Conservation (phyloP, 495 filamentous ascomycete species). For the Cudoniella acicularis region DNA sequence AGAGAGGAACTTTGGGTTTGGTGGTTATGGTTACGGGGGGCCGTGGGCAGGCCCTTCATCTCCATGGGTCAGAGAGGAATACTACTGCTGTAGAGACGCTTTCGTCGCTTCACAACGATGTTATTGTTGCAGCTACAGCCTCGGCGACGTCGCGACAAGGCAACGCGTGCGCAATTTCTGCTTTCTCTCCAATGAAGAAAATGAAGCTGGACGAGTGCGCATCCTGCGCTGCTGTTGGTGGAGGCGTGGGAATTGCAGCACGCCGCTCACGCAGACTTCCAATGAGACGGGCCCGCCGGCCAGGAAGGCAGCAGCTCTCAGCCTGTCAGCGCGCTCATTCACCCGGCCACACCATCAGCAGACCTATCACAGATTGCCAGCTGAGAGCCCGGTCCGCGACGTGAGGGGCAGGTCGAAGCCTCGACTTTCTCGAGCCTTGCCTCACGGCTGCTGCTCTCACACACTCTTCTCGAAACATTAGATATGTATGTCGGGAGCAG, state of each 20-base stretch:
- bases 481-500: background rate
- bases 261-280: background rate
- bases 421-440: background rate
- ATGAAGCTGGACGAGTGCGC: slow-evolving; percentile 4
- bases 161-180: background rate
- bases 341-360: background rate
- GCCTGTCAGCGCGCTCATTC: slow-evolving; percentile 2
- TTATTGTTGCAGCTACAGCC: background rate
- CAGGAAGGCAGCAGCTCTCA: background rate
- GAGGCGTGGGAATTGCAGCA: background rate
- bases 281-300: background rate
- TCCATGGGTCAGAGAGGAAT: no score
- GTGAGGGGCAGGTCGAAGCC: background rate
- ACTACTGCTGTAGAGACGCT: no score
- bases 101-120: no score
- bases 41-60: background rate
- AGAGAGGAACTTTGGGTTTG: background rate
- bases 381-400: background rate
- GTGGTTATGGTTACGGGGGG: background rate
- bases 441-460: background rate
- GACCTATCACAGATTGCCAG: background rate
- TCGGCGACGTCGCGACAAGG: background rate
- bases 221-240: background rate
- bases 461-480: background rate
- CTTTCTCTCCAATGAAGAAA: slow-evolving; percentile 1